These are phyloP conservation scores for Zygotorulaspora chibaensis DNA, from an alignment of 805 yeast genomes.

Conservation along the genomic window DNA sequence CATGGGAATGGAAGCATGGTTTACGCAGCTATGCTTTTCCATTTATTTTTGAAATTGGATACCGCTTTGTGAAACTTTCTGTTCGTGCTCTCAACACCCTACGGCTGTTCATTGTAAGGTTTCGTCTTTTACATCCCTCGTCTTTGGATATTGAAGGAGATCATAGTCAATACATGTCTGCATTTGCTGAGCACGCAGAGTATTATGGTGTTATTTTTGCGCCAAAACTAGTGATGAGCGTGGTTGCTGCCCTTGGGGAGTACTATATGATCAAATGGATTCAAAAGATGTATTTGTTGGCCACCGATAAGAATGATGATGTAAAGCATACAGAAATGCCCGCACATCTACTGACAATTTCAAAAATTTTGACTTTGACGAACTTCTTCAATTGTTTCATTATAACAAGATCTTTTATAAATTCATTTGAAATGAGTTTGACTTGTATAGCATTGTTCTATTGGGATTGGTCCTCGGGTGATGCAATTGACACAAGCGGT, in stretches of 20 bases:
- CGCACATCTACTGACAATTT: constrained; percentile 18
- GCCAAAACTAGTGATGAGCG: constrained; percentile 69
- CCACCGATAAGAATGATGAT: constrained; percentile 16
- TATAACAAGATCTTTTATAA: constrained; percentile 79
- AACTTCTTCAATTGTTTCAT: constrained; percentile 72
- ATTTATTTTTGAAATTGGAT: constrained; percentile 47
- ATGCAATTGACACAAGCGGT: constrained; percentile 12
- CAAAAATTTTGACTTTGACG: constrained; percentile 22
- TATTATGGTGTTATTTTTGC: constrained; percentile 40
- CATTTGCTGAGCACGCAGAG: constrained; percentile 34
- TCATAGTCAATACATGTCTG: constrained; percentile 12
- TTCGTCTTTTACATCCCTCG: neutral
- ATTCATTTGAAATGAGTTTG: constrained; percentile 70
- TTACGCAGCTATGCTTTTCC: constrained; percentile 82
- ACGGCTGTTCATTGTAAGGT: neutral
- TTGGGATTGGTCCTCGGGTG: constrained; percentile 60
- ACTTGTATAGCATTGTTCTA: constrained; percentile 60
- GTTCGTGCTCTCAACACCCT: neutral
- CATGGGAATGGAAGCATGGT: constrained; percentile 91
- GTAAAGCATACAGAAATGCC: constrained; percentile 3
- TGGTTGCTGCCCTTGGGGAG: constrained; percentile 71
- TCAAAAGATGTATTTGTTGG: constrained; percentile 23
- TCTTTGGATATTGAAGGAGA: constrained; percentile 7
- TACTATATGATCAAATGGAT: constrained; percentile 50
- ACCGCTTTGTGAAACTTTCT: constrained; percentile 14